Evolutionary conservation across 495 filamentous ascomycete genomes (phyloP), one percentile per base, ranked within the genome.

Genomic region (Margaritispora aquatica): DNA sequence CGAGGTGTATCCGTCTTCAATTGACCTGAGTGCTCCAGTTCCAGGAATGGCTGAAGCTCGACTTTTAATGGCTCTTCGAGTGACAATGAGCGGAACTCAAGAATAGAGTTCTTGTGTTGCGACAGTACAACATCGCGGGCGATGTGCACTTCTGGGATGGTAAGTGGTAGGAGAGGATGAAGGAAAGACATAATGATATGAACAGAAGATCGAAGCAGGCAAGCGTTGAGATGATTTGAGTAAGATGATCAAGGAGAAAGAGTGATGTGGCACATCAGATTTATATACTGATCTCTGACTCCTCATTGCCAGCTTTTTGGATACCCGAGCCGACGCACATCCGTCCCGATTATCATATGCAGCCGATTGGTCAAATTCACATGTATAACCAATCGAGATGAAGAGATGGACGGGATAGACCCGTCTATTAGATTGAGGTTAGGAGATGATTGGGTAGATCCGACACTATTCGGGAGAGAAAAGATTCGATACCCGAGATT

Each of bases 31-130:
- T 49, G n/a, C 22, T 64, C 62, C 9, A 46, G 9, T 19, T 64
- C 58, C 22, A 65, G 63, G 47, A 51, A 65, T 4, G 54, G 49
- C 23, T 41, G 26, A 1, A 65, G 48, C 5, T 46, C n/a, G 2
- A 55, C 20, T 53, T 65, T 65, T 4, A 41, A 24, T 5, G 63
- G 63, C 27, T 65, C 63, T 3, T 58, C 49, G 19, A 64, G 56
- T 27, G 48, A 52, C 2, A 64, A 52, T 15, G 46, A 20, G 9
- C 58, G 62, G 38, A 64, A 60, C 19, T 54, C 49, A 0, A 63
- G 44, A n/a, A 63, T 48, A 20, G 55, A 54, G 10, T 36, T 31
- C 11, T 31, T 23, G 31, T 63, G 49, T 54, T 15, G 10, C n/a
- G 20, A n/a, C 8, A 63, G 55, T n/a, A 63, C 46, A 17, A 63